Evolutionary conservation across 2,329 filamentous ascomycete species (phyloP).

Genomic region (Mycocentrospora acerina): DNA sequence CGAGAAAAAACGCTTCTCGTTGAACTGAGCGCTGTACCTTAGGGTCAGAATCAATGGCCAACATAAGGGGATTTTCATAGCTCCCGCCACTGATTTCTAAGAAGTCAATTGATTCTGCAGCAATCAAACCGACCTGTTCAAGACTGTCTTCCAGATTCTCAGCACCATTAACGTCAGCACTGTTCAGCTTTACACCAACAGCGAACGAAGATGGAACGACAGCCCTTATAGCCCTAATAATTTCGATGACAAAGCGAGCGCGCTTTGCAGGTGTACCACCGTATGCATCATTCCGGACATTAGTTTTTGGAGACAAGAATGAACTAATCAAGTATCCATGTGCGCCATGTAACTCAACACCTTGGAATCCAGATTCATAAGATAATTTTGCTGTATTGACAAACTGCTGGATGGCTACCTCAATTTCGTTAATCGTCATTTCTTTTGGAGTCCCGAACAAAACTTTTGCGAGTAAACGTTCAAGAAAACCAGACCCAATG

Average conservation of each 20-base stretch:
- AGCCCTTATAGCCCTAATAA: constrained; percentile 47
- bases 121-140: constrained; percentile 58
- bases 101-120: constrained; percentile 60
- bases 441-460: constrained; percentile 51
- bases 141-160: constrained; percentile 53
- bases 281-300: constrained; percentile 51
- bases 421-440: constrained; percentile 56
- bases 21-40: constrained; percentile 47
- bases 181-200: constrained; percentile 55
- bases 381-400: constrained; percentile 57
- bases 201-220: constrained; percentile 47
- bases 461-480: constrained; percentile 45
- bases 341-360: constrained; percentile 55
- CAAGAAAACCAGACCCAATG: constrained; percentile 35
- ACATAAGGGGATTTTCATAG: constrained; percentile 12
- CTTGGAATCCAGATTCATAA: constrained; percentile 55
- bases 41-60: constrained; percentile 8
- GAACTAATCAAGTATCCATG: constrained; percentile 53
- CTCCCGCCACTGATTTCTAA: constrained; percentile 67
- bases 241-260: constrained; percentile 48
- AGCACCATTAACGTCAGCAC: constrained; percentile 48
- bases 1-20: constrained; percentile 68
- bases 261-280: constrained; percentile 51
- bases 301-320: constrained; percentile 47
- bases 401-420: constrained; percentile 58